Percentiles rank a stretch among this genome's conserved stretches.
Conservation (phyloP, 805 yeast species). For the Metschnikowia vanudenii region DNA sequence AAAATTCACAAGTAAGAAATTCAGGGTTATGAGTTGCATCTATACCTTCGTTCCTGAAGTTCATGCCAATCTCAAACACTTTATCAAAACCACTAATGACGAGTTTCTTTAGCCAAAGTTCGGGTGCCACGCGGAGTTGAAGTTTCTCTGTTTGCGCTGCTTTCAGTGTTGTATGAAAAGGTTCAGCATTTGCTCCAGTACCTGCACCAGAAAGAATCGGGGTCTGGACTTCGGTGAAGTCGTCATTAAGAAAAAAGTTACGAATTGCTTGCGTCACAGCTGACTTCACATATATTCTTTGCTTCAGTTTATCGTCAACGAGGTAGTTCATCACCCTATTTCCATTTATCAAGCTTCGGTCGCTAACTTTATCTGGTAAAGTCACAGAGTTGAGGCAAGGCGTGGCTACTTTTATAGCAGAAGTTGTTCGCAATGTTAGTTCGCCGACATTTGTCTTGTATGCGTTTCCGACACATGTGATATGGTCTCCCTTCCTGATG, state of each 20-base stretch:
- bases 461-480: conserved; percentile 66
- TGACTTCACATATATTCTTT: conserved; percentile 51
- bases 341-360: conserved; percentile 54
- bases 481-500: conserved; percentile 69
- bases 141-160: conserved; percentile 41
- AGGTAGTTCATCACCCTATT: conserved; percentile 75
- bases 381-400: conserved; percentile 53
- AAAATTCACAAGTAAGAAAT: conserved; percentile 87
- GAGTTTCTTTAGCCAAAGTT: conserved; percentile 84
- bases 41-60: conserved; percentile 88
- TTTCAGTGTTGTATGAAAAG: conserved; percentile 59
- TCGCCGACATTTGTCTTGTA: conserved; percentile 79
- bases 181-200: conserved; percentile 92
- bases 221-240: conserved; percentile 82
- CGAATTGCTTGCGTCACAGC: conserved; percentile 57
- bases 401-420: conserved; percentile 52
- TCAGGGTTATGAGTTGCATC: conserved; percentile 95
- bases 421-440: conserved; percentile 59
- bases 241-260: conserved; percentile 48
- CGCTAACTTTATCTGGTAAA: conserved; percentile 61
- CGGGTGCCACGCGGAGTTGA: conserved; percentile 88
- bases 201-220: conserved; percentile 74
- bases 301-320: conserved; percentile 51
- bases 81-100: conserved; percentile 83
- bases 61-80: conserved; percentile 82